Conservation (phyloP, 768 basidiomycete species). For the Suillus subluteus region DNA sequence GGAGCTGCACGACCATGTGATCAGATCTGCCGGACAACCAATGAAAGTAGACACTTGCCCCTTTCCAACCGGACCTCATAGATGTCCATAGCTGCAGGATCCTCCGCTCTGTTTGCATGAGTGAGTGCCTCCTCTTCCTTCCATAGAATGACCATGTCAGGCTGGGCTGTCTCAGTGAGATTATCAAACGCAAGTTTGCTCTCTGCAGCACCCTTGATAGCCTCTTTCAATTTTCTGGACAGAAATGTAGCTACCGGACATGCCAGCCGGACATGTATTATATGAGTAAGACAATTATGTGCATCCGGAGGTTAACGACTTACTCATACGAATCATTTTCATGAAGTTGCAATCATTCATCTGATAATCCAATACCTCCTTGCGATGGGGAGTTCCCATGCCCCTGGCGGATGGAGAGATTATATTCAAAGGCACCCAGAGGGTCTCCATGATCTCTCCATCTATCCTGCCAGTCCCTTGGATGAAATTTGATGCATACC, state of each 20-base stretch:
- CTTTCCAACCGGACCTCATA: constrained; percentile 7
- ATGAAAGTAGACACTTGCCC: too few relatives aligned
- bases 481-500: constrained; percentile 10
- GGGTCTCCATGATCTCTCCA: constrained; percentile 14
- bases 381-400: constrained; percentile 1
- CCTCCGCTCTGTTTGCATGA: background rate
- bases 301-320: background rate
- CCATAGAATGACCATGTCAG: constrained; percentile 5
- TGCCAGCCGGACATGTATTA: background rate
- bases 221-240: constrained; percentile 9
- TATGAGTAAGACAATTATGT: background rate
- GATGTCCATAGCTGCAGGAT: constrained; percentile 10
- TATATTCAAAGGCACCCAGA: constrained; percentile 9
- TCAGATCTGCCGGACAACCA: too few relatives aligned
- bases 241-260: background rate
- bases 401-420: constrained; percentile 3
- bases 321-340: constrained; percentile 25
- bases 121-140: background rate
- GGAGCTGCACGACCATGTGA: background rate
- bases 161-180: background rate
- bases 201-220: background rate
- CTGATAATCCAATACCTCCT: constrained; percentile 28
- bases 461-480: background rate
- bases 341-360: constrained; percentile 29
- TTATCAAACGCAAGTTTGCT: background rate